A percentile compares a stretch with the other conserved stretches of the same genome.
Evolutionary conservation across 2,329 filamentous ascomycete species (phyloP).

Genomic region (Trichoderma afroharzianum): DNA sequence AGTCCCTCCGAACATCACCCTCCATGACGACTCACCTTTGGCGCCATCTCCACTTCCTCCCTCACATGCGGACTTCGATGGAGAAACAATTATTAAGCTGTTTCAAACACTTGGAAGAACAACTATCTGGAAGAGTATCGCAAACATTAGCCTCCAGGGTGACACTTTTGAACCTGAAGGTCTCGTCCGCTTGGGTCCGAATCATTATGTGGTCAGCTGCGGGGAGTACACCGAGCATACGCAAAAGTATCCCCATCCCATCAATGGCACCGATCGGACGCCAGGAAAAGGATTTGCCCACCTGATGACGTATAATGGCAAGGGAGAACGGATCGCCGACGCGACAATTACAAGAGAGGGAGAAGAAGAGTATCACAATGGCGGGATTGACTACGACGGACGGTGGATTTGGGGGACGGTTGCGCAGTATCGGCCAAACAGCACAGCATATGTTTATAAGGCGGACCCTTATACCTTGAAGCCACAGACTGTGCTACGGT

Average conservation of each 20-base stretch:
- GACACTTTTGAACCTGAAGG: slow-evolving; percentile 49
- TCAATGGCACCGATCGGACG: slow-evolving; percentile 49
- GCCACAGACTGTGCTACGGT: slow-evolving; percentile 33
- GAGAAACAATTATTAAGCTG: slow-evolving; percentile 35
- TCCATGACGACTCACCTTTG: slow-evolving; percentile 29
- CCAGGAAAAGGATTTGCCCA: slow-evolving; percentile 43
- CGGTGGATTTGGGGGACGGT: slow-evolving; percentile 44
- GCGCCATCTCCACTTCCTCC: slow-evolving; percentile 34
- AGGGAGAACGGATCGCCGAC: slow-evolving; percentile 42
- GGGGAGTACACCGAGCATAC: slow-evolving; percentile 42
- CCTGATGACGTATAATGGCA: slow-evolving; percentile 41
- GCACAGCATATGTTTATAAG: slow-evolving; percentile 40
- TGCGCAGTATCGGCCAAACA: slow-evolving; percentile 46
- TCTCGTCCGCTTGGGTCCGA: slow-evolving; percentile 39
- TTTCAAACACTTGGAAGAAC: slow-evolving; percentile 36
- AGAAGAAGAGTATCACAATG: slow-evolving; percentile 42
- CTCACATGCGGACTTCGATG: slow-evolving; percentile 33
- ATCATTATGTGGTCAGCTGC: slow-evolving; percentile 43
- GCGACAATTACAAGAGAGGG: slow-evolving; percentile 39
- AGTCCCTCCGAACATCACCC: slow-evolving; percentile 33
- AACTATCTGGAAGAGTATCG: slow-evolving; percentile 41
- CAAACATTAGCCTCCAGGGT: slow-evolving; percentile 41
- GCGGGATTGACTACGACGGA: slow-evolving; percentile 48
- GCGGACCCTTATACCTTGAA: slow-evolving; percentile 37
- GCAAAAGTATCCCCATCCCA: slow-evolving; percentile 39